Percentiles rank a stretch among this genome's conserved stretches.
These are phyloP conservation scores for Bacterosira constricta DNA, from an alignment of 108 stramenopile genomes.

Conservation along the genomic window DNA sequence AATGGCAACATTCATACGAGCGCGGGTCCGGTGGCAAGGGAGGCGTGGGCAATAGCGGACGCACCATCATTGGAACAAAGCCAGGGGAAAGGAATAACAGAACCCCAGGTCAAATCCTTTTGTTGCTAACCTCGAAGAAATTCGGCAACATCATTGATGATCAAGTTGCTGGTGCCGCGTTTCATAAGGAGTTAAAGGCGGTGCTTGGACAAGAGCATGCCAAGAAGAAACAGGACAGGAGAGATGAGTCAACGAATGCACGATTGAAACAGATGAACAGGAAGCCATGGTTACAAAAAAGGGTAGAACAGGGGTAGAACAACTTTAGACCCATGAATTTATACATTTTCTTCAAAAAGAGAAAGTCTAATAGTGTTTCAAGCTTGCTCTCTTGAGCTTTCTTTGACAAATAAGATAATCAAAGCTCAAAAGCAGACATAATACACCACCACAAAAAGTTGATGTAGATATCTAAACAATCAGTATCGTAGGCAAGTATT, in stretches of 20 bases:
- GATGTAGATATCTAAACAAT: too few relatives aligned
- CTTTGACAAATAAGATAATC: too few relatives aligned
- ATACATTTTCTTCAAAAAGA: not conserved
- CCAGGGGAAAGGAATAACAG: conserved; percentile 49
- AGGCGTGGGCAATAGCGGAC: conserved; percentile 78
- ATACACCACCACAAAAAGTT: not conserved
- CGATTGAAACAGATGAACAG: conserved; percentile 88
- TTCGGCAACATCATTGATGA: conserved; percentile 69
- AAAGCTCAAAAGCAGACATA: too few relatives aligned
- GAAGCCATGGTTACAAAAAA: conserved; percentile 83
- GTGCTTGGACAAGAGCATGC: conserved; percentile 71
- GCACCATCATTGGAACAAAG: conserved; percentile 29
- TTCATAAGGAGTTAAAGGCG: conserved; percentile 82
- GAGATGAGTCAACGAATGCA: conserved; percentile 70
- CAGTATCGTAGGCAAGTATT: too few relatives aligned
- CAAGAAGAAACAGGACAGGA: conserved; percentile 56
- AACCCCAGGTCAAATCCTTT: conserved; percentile 83
- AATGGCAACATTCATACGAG: conserved; percentile 89
- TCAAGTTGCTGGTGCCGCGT: conserved; percentile 64
- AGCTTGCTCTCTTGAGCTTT: too few relatives aligned
- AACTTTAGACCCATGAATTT: not conserved
- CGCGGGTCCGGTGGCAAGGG: conserved; percentile 88
- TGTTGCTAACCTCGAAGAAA: conserved; percentile 82
- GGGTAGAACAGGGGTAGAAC: too few relatives aligned
- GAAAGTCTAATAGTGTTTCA: too few relatives aligned